A percentile compares a stretch with the other conserved stretches of the same genome.
These are phyloP conservation scores for Leccinum pachyderme DNA, from an alignment of 1,284 basidiomycete species.

Conservation along the genomic window DNA sequence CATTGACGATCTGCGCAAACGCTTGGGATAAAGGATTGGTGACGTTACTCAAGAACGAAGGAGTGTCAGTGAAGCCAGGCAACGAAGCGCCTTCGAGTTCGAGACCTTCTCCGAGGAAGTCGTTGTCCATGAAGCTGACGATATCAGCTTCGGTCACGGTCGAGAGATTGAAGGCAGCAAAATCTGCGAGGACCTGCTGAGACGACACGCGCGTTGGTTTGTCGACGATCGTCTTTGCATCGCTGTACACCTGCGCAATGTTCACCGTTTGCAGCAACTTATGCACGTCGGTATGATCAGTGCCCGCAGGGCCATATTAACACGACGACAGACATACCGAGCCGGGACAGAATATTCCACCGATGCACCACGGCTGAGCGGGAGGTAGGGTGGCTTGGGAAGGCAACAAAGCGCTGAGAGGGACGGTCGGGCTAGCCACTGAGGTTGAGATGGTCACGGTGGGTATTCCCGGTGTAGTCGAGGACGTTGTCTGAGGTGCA, in stretches of 20 bases:
- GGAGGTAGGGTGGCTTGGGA: conserved; percentile 72
- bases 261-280: conserved; percentile 89
- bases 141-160: conserved; percentile 57
- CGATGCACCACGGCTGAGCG: conserved; percentile 75
- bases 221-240: conserved; percentile 91
- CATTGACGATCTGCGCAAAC: conserved; percentile 77
- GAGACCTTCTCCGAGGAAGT: conserved; percentile 83
- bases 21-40: conserved; percentile 68
- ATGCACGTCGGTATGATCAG: neutral
- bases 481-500: conserved; percentile 6
- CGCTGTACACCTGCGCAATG: conserved; percentile 70
- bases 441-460: conserved; percentile 54
- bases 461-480: conserved; percentile 22
- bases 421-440: conserved; percentile 60
- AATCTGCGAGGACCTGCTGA: conserved; percentile 69
- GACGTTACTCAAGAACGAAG: conserved; percentile 73
- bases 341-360: conserved; percentile 82
- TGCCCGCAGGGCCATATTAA: neutral
- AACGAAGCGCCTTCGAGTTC: conserved; percentile 72
- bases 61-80: conserved; percentile 60
- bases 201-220: conserved; percentile 76
- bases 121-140: conserved; percentile 68
- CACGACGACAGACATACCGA: conserved; percentile 46
- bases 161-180: conserved; percentile 51
- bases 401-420: conserved; percentile 55